Base-by-base conservation (phyloP, 139 green algal species). In the Chlamydomonas schloesseri region DNA sequence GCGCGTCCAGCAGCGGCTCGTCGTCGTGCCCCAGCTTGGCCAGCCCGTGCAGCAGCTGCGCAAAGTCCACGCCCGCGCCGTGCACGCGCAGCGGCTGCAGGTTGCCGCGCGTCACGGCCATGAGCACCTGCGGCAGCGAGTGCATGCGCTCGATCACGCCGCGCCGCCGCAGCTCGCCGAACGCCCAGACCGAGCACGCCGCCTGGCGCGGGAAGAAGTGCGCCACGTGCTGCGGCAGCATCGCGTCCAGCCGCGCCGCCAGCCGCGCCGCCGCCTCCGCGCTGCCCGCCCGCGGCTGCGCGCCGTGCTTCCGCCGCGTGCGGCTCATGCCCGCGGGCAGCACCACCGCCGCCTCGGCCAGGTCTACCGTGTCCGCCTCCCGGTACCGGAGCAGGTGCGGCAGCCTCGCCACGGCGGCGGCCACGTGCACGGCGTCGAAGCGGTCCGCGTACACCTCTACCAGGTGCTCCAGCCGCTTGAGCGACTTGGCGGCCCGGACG, bases 371-470 rank as follows among this genome's bases (percentile, higher is more conserved):
- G 74, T 90, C 88, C 55, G 77, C 71, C 3, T 68, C 21, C 18
- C 74, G 65, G 36, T 75, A 86, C 20, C 29, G 18, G 46, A 91
- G 42, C 8, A 90, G 42, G 21, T 81, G 86, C 31, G 88, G 88
- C 23, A 92, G 81, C 55, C 84, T 73, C 10, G 84, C 65, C 8
- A 92, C 68, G 11, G 88, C 88, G 1, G 88, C 88, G 0, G 84
- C 80, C 57, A 92, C 58, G 53, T 92, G 88, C 15, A 89, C 73
- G 0, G 84, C 67, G 26, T 92, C 88, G 73, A 90, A 90, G 15
- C 65, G 73, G 18, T 85, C 65, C 14, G n/a, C 36, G 79, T 83
- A 80, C 20, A 31, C 31, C 4, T 47, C 50, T 0, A 89, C 75
- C n/a, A 92, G 84, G 50, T 92, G 71, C 69, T 88, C 47, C 57